Conservation (phyloP, 768 basidiomycete species). For the Roridomyces roridus region DNA sequence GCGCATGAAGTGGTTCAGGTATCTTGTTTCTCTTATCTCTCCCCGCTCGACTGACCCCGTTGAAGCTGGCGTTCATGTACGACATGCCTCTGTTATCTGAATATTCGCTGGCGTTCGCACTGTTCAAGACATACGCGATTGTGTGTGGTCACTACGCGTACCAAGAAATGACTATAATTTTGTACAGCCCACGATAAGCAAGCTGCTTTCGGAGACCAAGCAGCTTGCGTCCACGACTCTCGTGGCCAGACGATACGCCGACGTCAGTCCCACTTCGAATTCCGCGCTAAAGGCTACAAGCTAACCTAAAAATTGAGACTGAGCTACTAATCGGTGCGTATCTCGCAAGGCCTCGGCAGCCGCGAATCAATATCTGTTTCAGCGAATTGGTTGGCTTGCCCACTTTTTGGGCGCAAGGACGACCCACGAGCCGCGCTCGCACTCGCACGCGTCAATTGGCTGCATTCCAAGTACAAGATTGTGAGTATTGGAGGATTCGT, state of each 20-base stretch:
- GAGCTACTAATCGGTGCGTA: slow-evolving; percentile 48
- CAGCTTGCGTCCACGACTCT: slow-evolving; percentile 42
- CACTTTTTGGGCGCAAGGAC: slow-evolving; percentile 32
- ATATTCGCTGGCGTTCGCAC: slow-evolving; percentile 50
- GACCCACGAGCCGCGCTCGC: slow-evolving; percentile 50
- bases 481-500: no score
- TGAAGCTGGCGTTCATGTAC: slow-evolving; percentile 35
- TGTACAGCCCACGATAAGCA: slow-evolving; percentile 52
- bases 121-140: slow-evolving; percentile 60
- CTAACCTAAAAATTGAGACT: slow-evolving; percentile 36
- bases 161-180: background rate
- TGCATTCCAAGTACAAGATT: slow-evolving; percentile 49
- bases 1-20: slow-evolving; percentile 48
- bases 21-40: background rate
- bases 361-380: background rate
- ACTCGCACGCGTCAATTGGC: slow-evolving; percentile 47
- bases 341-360: background rate
- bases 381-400: slow-evolving; percentile 47
- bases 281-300: background rate
- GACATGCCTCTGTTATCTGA: slow-evolving; percentile 53
- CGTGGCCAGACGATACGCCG: slow-evolving; percentile 51
- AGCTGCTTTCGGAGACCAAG: slow-evolving; percentile 46
- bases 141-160: slow-evolving; percentile 35
- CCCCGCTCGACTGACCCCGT: background rate
- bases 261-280: slow-evolving; percentile 41